Conservation (phyloP, 345 rosid genomes). For the Sisymbrium altissimum region DNA sequence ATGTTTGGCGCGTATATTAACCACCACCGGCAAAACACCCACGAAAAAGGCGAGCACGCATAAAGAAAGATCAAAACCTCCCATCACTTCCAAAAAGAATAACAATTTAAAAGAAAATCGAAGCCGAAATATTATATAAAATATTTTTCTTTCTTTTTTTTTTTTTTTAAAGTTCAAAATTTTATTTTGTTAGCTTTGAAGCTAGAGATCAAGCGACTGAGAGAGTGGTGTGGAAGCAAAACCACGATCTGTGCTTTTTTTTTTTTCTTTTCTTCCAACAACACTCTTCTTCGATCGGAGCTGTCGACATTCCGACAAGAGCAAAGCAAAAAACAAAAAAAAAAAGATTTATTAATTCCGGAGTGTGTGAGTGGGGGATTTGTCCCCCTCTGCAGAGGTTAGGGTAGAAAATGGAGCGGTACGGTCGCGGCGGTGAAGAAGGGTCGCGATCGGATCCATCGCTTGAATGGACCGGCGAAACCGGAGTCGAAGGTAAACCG, state of each 20-base stretch:
- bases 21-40: slow-evolving; percentile 40
- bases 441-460: slow-evolving; percentile 72
- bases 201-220: slow-evolving; percentile 34
- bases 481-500: slow-evolving; percentile 67
- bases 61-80: slow-evolving; percentile 45
- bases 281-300: slow-evolving; percentile 46
- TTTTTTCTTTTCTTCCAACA: neutral
- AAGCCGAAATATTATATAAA: slow-evolving; percentile 23
- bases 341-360: slow-evolving; percentile 1
- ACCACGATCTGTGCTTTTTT: slow-evolving; percentile 12
- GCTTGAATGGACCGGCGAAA: slow-evolving; percentile 63
- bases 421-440: slow-evolving; percentile 50
- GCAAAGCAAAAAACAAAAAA: neutral
- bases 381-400: slow-evolving; percentile 3
- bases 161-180: slow-evolving; percentile 17
- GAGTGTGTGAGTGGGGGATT: neutral
- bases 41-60: slow-evolving; percentile 31
- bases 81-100: slow-evolving; percentile 42
- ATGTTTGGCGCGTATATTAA: slow-evolving; percentile 68
- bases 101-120: slow-evolving; percentile 1
- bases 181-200: slow-evolving; percentile 20
- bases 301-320: slow-evolving; percentile 35
- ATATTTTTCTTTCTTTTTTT: neutral
- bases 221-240: slow-evolving; percentile 31
- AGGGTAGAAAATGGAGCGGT: slow-evolving; percentile 55